A percentile compares a stretch with the other conserved stretches of the same genome.
Conservation (phyloP, 345 rosid species). For the Arabis alpina region DNA sequence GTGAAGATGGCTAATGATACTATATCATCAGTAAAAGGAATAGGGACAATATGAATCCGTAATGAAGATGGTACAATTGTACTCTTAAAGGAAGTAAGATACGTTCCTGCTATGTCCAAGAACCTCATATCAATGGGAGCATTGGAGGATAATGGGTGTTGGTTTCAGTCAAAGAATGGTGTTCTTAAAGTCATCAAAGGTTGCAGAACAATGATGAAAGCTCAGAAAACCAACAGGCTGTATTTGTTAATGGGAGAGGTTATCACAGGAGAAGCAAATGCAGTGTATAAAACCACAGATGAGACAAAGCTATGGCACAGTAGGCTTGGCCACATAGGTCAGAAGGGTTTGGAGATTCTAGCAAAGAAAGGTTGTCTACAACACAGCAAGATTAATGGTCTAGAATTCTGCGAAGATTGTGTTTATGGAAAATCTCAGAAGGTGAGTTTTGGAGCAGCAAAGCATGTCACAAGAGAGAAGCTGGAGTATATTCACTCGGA, state of each 20-base stretch:
- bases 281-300: fast-evolving
- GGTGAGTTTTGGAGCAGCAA: too few species aligned
- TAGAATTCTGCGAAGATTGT: too few species aligned
- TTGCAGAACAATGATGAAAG: background rate
- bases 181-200: background rate
- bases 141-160: background rate
- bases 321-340: background rate
- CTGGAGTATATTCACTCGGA: too few species aligned
- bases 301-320: background rate
- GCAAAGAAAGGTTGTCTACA: too few species aligned
- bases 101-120: background rate
- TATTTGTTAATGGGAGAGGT: background rate
- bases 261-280: background rate
- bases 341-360: background rate
- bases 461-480: too few species aligned
- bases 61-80: background rate
- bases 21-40: background rate
- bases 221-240: background rate
- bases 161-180: background rate
- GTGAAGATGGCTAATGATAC: background rate
- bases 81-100: background rate
- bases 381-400: too few species aligned
- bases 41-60: fast-evolving
- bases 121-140: background rate
- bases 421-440: too few species aligned